Evolutionary conservation across 768 basidiomycete genomes (phyloP).

Genomic region (Suillus variegatus): DNA sequence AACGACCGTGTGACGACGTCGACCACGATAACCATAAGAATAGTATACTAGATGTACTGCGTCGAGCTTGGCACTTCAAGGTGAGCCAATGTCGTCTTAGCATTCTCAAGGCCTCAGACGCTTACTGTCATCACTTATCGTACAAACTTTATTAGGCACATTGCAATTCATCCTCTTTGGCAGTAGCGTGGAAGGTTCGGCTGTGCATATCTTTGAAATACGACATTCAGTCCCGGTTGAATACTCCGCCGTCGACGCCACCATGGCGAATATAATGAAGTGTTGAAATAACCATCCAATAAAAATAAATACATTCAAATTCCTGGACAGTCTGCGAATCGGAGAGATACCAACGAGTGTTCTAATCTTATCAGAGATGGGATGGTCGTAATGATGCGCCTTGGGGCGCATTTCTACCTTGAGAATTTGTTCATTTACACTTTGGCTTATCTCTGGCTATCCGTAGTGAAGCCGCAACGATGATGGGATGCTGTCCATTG

Average conservation of each 20-base stretch:
- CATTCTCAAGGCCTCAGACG: background rate
- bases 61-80: background rate
- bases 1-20: background rate
- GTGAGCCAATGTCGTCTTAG: background rate
- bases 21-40: background rate
- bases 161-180: background rate
- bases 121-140: background rate
- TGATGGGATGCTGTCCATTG: background rate
- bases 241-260: background rate
- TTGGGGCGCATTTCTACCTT: background rate
- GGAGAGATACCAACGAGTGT: background rate
- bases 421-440: background rate
- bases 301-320: background rate
- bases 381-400: background rate
- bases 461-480: too few species aligned
- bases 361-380: background rate
- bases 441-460: background rate
- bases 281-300: background rate
- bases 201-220: background rate
- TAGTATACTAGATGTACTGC: background rate
- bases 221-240: background rate
- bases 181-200: background rate
- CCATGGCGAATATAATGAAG: background rate
- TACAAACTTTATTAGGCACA: too few species aligned
- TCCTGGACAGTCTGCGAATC: background rate